Percentiles rank a stretch among this genome's conserved stretches.
phyloP scores from a whole-genome alignment of 2,329 filamentous ascomycete species.

The Colletotrichum spaethianum region DNA sequence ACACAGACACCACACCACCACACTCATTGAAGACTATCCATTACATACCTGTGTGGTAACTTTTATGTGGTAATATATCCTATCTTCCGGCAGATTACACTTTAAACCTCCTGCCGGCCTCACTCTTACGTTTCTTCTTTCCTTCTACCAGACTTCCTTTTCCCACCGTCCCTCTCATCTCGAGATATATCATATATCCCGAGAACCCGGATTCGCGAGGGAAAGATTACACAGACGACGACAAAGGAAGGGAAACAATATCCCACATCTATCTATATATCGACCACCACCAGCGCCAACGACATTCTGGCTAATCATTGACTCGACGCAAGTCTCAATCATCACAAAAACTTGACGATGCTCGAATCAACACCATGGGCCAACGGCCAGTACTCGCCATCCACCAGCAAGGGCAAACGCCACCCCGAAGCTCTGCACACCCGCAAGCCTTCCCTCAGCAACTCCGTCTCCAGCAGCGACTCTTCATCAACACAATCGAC shows the following conservation, averaged over 20 bases:
- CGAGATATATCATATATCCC: constrained; percentile 4
- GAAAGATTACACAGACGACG: neutral
- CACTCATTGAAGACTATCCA: constrained; percentile 30
- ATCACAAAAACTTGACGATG: constrained; percentile 17
- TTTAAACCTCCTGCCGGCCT: constrained; percentile 12
- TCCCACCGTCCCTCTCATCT: constrained; percentile 1
- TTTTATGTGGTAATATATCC: constrained; percentile 25
- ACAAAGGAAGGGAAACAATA: neutral
- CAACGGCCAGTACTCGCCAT: constrained; percentile 22
- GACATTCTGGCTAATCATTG: constrained; percentile 1
- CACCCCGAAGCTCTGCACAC: constrained; percentile 38
- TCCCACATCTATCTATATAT: neutral
- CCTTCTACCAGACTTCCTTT: neutral
- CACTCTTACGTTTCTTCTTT: constrained; percentile 9
- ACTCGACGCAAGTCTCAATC: constrained; percentile 7
- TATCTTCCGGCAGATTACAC: neutral
- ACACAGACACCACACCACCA: constrained; percentile 13
- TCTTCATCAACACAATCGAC: constrained; percentile 40
- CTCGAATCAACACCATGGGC: constrained; percentile 24
- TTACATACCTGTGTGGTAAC: constrained; percentile 31
- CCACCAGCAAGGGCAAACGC: constrained; percentile 16
- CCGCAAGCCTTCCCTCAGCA: constrained; percentile 41
- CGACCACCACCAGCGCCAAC: constrained; percentile 14
- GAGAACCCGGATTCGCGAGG: constrained; percentile 7
- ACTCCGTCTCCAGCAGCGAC: constrained; percentile 42